phyloP scores from a whole-genome alignment of 768 basidiomycete species.

The Termitomyces sp. region DNA sequence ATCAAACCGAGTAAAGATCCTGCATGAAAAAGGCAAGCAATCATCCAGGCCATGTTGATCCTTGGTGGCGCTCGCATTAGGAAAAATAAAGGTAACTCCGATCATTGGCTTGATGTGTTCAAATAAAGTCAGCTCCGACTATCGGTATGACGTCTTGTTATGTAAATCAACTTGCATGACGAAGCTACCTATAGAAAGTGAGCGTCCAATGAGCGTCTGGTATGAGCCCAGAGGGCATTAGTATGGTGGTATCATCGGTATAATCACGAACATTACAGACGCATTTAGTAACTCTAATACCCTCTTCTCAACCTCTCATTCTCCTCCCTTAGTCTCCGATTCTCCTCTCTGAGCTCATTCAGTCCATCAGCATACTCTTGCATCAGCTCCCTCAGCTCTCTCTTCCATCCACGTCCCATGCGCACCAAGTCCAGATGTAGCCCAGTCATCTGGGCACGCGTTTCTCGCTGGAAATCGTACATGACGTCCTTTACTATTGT shows the following conservation, averaged over 20 bases:
- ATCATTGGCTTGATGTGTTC: too few species aligned
- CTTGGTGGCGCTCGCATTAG: not conserved
- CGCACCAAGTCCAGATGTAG: constrained; percentile 69
- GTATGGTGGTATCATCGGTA: not conserved
- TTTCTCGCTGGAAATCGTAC: constrained; percentile 68
- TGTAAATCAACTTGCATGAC: too few species aligned
- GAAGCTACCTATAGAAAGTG: not conserved
- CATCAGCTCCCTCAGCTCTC: constrained; percentile 56
- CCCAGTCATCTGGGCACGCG: constrained; percentile 65
- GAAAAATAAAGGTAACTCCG: too few species aligned
- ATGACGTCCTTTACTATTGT: constrained; percentile 66
- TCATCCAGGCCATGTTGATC: too few species aligned
- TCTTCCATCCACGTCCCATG: constrained; percentile 67
- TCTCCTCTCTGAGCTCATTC: constrained; percentile 58
- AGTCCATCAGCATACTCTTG: constrained; percentile 59
- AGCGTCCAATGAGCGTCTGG: not conserved
- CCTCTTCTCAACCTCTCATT: constrained; percentile 55
- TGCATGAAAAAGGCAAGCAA: too few species aligned
- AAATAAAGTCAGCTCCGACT: too few species aligned
- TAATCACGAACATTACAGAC: not conserved
- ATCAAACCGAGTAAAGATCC: not conserved
- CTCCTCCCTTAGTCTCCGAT: constrained; percentile 58
- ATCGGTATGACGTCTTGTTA: too few species aligned
- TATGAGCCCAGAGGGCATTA: not conserved
- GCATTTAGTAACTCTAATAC: not conserved